phyloP scores from a whole-genome alignment of 495 filamentous ascomycete genomes.

The Neurospora terricola region DNA sequence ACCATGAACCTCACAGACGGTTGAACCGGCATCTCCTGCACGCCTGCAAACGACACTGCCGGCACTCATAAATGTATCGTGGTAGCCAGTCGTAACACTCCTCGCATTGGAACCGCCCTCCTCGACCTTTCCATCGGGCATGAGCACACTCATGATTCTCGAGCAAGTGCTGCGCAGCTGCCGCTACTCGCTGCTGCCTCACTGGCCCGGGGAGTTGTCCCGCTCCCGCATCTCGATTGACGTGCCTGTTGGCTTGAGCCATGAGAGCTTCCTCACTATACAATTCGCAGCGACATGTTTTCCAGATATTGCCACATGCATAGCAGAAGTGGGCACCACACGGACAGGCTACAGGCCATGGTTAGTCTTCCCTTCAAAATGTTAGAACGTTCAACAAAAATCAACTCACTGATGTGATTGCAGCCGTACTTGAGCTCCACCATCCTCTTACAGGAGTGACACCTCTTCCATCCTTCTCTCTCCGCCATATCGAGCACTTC shows the following conservation, averaged over 20 bases:
- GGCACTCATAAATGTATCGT: constrained; percentile 17
- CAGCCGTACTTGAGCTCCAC: constrained; percentile 36
- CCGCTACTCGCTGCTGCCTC: neutral
- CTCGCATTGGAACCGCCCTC: constrained; percentile 10
- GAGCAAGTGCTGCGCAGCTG: neutral
- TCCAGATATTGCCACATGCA: constrained; percentile 41
- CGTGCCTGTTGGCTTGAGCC: constrained; percentile 21
- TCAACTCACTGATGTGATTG: constrained; percentile 34
- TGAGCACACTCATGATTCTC: constrained; percentile 17
- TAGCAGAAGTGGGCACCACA: constrained; percentile 53
- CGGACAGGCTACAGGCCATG: constrained; percentile 23
- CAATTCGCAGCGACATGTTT: constrained; percentile 34
- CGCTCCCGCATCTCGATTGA: constrained; percentile 16
- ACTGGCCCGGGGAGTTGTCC: neutral
- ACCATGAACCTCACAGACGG: constrained; percentile 1
- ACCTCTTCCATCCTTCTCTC: constrained; percentile 34
- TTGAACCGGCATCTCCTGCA: constrained; percentile 16
- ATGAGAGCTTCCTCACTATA: constrained; percentile 30
- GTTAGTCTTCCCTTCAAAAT: neutral
- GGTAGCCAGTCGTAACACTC: constrained; percentile 9
- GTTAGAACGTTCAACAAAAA: too few relatives aligned
- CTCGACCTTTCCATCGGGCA: constrained; percentile 1
- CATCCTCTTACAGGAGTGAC: constrained; percentile 25
- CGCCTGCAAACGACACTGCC: constrained; percentile 7
- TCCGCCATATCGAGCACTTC: constrained; percentile 25